Evolutionary conservation across 257 asterid genomes (phyloP).

Genomic region (Avicennia marina): DNA sequence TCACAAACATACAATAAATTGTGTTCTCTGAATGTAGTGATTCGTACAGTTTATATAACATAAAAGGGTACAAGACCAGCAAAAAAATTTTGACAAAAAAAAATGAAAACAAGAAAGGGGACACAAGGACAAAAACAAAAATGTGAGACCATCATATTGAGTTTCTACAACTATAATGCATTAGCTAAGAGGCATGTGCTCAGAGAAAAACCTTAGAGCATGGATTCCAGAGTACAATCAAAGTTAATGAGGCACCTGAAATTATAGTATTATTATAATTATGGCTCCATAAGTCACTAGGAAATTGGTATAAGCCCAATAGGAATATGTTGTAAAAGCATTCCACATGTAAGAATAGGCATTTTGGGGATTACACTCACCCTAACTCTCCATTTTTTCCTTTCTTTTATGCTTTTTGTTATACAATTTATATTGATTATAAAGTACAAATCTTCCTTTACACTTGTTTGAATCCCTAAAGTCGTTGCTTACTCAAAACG

Average conservation of each 20-base stretch:
- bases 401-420: neutral
- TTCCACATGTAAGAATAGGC: neutral
- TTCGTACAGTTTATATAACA: neutral
- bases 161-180: neutral
- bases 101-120: neutral
- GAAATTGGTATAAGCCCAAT: neutral
- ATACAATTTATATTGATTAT: neutral
- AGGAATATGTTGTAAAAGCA: neutral
- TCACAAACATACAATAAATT: neutral
- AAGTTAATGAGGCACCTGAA: neutral
- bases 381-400: neutral
- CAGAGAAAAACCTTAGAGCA: neutral
- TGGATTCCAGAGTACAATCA: neutral
- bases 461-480: neutral
- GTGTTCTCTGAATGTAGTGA: neutral
- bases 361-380: neutral
- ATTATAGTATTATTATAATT: neutral
- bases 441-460: neutral
- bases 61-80: too few species aligned
- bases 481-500: neutral
- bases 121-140: neutral
- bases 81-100: too few species aligned
- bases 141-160: constrained; percentile 1
- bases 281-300: neutral
- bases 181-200: neutral